Base-by-base conservation (phyloP, 257 asterid genomes). In the Solanum tarijense region DNA sequence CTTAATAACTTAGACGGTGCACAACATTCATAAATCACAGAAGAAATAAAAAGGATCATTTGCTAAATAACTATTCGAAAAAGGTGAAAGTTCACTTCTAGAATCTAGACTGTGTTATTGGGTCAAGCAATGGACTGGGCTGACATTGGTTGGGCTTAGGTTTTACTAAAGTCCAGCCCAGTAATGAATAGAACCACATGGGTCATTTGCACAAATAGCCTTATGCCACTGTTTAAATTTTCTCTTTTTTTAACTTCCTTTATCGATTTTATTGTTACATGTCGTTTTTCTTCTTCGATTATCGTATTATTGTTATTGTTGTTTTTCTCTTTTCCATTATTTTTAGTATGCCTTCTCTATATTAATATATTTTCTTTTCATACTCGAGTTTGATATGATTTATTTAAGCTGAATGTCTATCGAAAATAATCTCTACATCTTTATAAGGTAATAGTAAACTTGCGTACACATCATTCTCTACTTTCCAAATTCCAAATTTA, bases 201-300 rank as follows among this genome's bases (percentile, higher is more conserved):
- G 0, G 65, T 0, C n/a, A 55, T 18, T 55, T 55, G 25, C 65
- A 55, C 65, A 20, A 55, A 1, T 55, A 55, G 25, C 65, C 65
- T 55, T 55, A 7, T 55, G 25, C 65, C n/a, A 55, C 65, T 55
- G 3, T 55, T 55, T 55, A 55, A 55, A 7, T 55, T 7, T 55
- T 55, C 4, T 52, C n/a, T 2, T 55, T 55, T 18, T 1, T 20
- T 3, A 55, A 55, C 65, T 55, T 55, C 25, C 65, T 55, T 55
- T 55, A 0, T 55, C 25, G 0, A 55, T 20, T 55, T 55, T 55
- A 55, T 55, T 55, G 10, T 55, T 55, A 55, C 0, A 7, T 1
- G 4, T 55, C n/a, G 0, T 20, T 18, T 55, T 55, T 6, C 0
- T 20, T 0, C n/a, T 55, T 20, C 0, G 1, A 0, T 18, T 55